Conservation (phyloP, 345 rosid species). For the Eucalyptus pauciflora region DNA sequence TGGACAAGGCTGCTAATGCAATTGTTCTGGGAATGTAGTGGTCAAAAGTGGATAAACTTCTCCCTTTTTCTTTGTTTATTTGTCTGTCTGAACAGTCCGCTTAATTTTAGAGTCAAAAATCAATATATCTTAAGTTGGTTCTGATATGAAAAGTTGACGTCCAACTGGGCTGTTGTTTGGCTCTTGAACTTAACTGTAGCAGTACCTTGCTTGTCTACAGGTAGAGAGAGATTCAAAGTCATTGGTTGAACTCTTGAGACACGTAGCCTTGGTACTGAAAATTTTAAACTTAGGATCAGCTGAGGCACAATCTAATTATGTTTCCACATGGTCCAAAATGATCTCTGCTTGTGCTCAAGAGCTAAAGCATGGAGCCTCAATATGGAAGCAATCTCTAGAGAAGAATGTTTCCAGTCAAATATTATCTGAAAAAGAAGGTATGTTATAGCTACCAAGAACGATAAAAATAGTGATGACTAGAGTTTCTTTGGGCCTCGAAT, state of each 20-base stretch:
- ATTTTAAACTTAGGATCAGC: slow-evolving; percentile 44
- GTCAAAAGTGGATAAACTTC: not conserved
- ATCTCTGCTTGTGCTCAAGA: slow-evolving; percentile 55
- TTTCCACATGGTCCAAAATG: slow-evolving; percentile 54
- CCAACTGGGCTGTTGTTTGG: not conserved
- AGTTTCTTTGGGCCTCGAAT: not conserved
- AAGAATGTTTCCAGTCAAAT: slow-evolving; percentile 33
- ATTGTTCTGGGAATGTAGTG: not conserved
- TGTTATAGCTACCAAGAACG: not conserved
- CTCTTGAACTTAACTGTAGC: not conserved
- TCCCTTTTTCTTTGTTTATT: not conserved
- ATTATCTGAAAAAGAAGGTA: slow-evolving; percentile 54
- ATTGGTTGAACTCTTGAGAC: slow-evolving; percentile 50
- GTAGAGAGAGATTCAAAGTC: slow-evolving; percentile 46
- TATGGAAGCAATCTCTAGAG: slow-evolving; percentile 57
- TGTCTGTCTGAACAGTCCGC: not conserved
- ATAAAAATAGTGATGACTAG: not conserved
- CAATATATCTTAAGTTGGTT: not conserved
- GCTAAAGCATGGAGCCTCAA: slow-evolving; percentile 61
- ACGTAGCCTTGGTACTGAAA: slow-evolving; percentile 28
- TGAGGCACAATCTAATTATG: slow-evolving; percentile 41
- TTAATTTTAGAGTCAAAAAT: not conserved
- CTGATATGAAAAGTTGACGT: not conserved
- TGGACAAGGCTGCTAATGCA: too few species aligned
- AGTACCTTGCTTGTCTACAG: slow-evolving; percentile 24